These are phyloP conservation scores for Trichoderma polysporum DNA, from an alignment of 2,329 filamentous ascomycete species.

Conservation along the genomic window DNA sequence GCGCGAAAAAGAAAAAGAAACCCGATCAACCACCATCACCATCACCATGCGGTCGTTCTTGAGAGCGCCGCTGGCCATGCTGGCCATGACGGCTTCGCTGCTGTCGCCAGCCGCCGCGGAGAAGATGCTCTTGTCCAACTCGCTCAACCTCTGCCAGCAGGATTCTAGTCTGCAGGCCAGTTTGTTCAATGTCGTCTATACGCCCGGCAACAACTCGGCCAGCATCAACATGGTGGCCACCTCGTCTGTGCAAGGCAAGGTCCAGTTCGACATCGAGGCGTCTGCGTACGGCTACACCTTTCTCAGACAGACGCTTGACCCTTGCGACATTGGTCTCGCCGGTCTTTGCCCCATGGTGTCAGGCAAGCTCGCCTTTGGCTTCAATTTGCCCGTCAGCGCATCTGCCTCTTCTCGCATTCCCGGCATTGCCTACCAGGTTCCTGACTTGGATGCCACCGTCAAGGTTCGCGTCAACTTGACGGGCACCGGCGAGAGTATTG, in stretches of 20 bases:
- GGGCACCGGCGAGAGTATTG: slow-evolving; percentile 61
- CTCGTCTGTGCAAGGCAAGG: slow-evolving; percentile 78
- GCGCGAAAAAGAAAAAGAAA: neutral
- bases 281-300: slow-evolving; percentile 80
- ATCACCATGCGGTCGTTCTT: slow-evolving; percentile 49
- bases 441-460: slow-evolving; percentile 85
- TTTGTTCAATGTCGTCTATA: slow-evolving; percentile 82
- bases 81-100: slow-evolving; percentile 46
- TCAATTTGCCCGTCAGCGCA: slow-evolving; percentile 61
- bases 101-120: slow-evolving; percentile 51
- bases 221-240: slow-evolving; percentile 75
- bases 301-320: slow-evolving; percentile 67
- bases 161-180: slow-evolving; percentile 85
- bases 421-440: slow-evolving; percentile 82
- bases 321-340: slow-evolving; percentile 67
- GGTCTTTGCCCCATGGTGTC: slow-evolving; percentile 91
- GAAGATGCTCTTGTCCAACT: slow-evolving; percentile 74
- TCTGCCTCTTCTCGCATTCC: slow-evolving; percentile 67
- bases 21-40: neutral
- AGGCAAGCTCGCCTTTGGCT: slow-evolving; percentile 73
- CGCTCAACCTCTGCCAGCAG: slow-evolving; percentile 79
- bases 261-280: slow-evolving; percentile 73
- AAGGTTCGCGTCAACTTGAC: slow-evolving; percentile 77
- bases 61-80: slow-evolving; percentile 45
- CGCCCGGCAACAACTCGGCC: slow-evolving; percentile 70